Percentiles rank a stretch among this genome's conserved stretches.
These are phyloP conservation scores for Hypoxylon subgilvum DNA, from an alignment of 495 filamentous ascomycete species.

Conservation along the genomic window DNA sequence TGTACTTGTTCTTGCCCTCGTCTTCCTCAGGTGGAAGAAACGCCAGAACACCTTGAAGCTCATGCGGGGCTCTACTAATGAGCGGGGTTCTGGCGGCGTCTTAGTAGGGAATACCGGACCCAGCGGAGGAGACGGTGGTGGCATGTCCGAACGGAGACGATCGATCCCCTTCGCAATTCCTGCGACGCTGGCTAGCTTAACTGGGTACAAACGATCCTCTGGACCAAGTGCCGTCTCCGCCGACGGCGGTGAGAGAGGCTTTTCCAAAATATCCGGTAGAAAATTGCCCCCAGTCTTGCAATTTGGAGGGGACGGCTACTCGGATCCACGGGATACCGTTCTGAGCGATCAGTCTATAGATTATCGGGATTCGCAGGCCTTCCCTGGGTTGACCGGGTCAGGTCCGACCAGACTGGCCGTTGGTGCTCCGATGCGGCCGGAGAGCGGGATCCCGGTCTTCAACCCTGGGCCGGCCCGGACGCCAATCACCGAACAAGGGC, in stretches of 20 bases:
- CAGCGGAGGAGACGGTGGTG: conserved; percentile 35
- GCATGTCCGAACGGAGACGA: conserved; percentile 54
- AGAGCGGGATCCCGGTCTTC: conserved; percentile 52
- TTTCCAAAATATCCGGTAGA: conserved; percentile 67
- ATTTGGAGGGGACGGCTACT: conserved; percentile 73
- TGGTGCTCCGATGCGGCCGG: conserved; percentile 56
- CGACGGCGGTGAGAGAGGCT: conserved; percentile 56
- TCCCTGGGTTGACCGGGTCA: conserved; percentile 44
- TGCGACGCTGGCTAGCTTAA: conserved; percentile 57
- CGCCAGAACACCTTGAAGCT: conserved; percentile 44
- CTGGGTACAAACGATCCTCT: conserved; percentile 55
- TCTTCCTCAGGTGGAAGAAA: conserved; percentile 63
- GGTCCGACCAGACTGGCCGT: conserved; percentile 45
- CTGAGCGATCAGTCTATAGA: conserved; percentile 55
- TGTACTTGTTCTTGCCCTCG: conserved; percentile 60
- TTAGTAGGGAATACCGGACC: conserved; percentile 30
- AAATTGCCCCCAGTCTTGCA: conserved; percentile 75
- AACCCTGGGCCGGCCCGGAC: conserved; percentile 54
- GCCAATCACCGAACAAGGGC: conserved; percentile 48
- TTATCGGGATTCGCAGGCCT: conserved; percentile 56
- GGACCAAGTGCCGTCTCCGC: conserved; percentile 49
- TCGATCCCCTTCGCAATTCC: conserved; percentile 63
- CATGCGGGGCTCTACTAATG: conserved; percentile 42
- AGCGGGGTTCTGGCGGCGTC: conserved; percentile 38
- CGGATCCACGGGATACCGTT: conserved; percentile 58